These are phyloP conservation scores for Amorphotheca resinae DNA, from an alignment of 495 filamentous ascomycete genomes.

Conservation along the genomic window DNA sequence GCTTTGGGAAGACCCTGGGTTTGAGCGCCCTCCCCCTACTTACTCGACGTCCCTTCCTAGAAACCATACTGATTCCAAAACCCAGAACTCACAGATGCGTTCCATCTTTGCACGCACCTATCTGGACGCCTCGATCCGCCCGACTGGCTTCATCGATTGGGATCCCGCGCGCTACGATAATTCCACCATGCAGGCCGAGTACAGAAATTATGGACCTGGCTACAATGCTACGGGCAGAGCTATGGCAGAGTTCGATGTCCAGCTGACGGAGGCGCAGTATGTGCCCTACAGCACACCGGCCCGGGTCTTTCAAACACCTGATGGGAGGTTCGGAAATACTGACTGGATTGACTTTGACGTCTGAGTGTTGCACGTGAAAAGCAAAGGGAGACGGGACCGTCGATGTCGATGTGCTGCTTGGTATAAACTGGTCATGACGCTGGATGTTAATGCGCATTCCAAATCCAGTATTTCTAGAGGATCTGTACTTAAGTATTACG, in stretches of 20 bases:
- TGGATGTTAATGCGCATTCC: too few species aligned
- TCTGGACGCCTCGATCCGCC: constrained; percentile 38
- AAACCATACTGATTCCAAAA: not conserved
- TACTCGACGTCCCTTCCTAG: not conserved
- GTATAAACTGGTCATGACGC: constrained; percentile 50
- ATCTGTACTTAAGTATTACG: too few species aligned
- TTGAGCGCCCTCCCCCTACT: not conserved
- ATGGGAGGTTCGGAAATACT: constrained; percentile 35
- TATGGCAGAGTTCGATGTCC: constrained; percentile 29
- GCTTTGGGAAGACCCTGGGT: constrained; percentile 44
- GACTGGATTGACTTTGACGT: constrained; percentile 39
- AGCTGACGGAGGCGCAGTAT: constrained; percentile 29
- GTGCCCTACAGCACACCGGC: constrained; percentile 32
- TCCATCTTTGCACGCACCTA: constrained; percentile 40
- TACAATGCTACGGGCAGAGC: constrained; percentile 37
- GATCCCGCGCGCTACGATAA: constrained; percentile 26
- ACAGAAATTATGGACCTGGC: constrained; percentile 38
- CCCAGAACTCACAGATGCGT: constrained; percentile 35
- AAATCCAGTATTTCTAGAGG: too few species aligned
- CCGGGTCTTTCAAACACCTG: constrained; percentile 40
- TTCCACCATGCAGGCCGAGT: constrained; percentile 44
- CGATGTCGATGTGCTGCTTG: too few species aligned
- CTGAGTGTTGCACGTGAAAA: not conserved
- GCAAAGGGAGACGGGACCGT: not conserved
- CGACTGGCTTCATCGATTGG: constrained; percentile 45